phyloP scores from a whole-genome alignment of 2,329 filamentous ascomycete species.

The Neonectria hederae region DNA sequence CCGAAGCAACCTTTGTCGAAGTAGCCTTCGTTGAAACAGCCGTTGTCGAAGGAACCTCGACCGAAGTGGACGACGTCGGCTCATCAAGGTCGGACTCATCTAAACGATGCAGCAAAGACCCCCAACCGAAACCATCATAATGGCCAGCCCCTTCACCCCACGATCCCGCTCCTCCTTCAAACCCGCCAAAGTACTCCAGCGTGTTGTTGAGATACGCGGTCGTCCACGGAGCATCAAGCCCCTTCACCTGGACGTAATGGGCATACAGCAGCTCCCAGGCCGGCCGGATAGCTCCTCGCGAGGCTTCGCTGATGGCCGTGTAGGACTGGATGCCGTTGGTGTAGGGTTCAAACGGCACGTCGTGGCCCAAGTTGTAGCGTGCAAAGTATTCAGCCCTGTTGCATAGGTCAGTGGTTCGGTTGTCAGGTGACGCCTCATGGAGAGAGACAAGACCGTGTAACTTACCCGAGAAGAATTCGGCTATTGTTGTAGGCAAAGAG shows the following conservation, averaged over 20 bases:
- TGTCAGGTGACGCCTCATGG: no score
- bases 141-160: conserved; percentile 16
- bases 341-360: conserved; percentile 32
- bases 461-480: conserved; percentile 33
- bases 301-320: conserved; percentile 9
- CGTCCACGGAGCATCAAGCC: conserved; percentile 28
- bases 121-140: conserved; percentile 23
- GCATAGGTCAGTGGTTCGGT: neutral
- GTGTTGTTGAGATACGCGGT: conserved; percentile 23
- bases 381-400: conserved; percentile 29
- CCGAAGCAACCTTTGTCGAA: neutral
- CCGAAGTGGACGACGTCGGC: neutral
- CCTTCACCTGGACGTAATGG: conserved; percentile 30
- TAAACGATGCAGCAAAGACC: conserved; percentile 21
- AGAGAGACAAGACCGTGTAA: neutral
- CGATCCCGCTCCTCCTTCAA: conserved; percentile 20
- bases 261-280: conserved; percentile 26
- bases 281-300: conserved; percentile 20
- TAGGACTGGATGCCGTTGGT: conserved; percentile 27
- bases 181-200: conserved; percentile 16
- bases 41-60: neutral
- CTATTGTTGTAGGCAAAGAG: conserved; percentile 30
- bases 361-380: conserved; percentile 26
- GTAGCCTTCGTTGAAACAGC: neutral
- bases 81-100: conserved; percentile 8